Evolutionary conservation across 164 flowering plant genomes (phyloP), one percentile per base, ranked within the genome.

Genomic region (Liquidambar formosana): DNA sequence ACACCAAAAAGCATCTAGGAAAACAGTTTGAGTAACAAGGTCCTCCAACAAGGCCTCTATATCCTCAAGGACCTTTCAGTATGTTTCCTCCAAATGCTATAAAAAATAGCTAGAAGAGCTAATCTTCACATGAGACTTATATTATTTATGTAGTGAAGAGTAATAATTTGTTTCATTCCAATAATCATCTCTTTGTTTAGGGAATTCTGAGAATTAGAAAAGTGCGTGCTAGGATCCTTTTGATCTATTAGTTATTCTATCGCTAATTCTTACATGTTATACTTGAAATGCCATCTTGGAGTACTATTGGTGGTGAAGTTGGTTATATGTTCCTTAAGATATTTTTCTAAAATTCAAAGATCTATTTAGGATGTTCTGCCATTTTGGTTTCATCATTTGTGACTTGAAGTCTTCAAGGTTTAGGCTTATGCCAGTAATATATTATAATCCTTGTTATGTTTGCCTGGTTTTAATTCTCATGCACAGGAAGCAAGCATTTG

Each of bases 401-500:
- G 44, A 60, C 10, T 41, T 61, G n/a, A 10, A 57, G 25, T 25
- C 10, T 41, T 61, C 13, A 10, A 57, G 25, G 18, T 26, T 19
- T 22, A 23, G 65, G 3, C n/a, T n/a, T 44, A 56, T 64, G 25
- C 46, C 3, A 27, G 16, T 16, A 43, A 18, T 56, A 33, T 19
- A 18, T 16, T 47, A 19, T 26, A 28, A 49, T 12, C 49, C 4
- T 41, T 9, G 41, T 51, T 56, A 11, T 28, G n/a, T 49, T 41
- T 22, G 10, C 1, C 0, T 18, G 59, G 9, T 46, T 67, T 68
- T 13, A 38, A 63, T 51, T 68, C 33, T 58, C 52, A 47, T 19
- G 13, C 38, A 61, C 82, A 90, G 96, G 95, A 70, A 74, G 61
- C 4, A 71, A 52, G 12, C 78, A 78, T 72, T 88, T 78, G 0